These are phyloP conservation scores for Diplosphaera chodatii DNA, from an alignment of 139 green algal species.

Conservation along the genomic window DNA sequence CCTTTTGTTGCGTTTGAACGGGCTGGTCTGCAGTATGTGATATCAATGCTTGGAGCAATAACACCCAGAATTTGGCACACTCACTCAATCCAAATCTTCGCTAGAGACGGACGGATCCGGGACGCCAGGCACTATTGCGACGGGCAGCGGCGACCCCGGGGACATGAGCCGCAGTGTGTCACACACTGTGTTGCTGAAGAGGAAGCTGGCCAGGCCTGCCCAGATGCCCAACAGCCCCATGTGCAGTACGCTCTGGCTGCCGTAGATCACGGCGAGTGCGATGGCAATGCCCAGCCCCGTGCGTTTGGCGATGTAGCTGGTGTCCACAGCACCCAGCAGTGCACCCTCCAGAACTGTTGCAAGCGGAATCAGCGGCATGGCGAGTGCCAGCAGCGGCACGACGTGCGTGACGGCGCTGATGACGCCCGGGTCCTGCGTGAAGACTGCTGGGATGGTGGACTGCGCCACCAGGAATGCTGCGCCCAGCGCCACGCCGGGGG, in stretches of 20 bases:
- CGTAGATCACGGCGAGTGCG: background rate
- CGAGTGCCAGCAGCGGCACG: background rate
- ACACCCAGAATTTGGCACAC: too few species aligned
- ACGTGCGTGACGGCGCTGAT: background rate
- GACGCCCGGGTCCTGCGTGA: constrained; percentile 35
- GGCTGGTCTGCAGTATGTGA: too few species aligned
- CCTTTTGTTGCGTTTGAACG: too few species aligned
- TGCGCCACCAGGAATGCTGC: constrained; percentile 19
- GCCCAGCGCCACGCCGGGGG: constrained; percentile 13
- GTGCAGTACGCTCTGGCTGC: background rate
- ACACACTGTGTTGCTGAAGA: background rate
- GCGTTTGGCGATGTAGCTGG: constrained; percentile 10
- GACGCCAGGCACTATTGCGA: background rate
- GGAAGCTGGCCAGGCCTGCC: background rate
- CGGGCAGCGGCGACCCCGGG: background rate
- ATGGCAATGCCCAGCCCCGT: constrained; percentile 2
- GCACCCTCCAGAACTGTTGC: constrained; percentile 16
- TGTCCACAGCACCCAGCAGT: constrained; percentile 14
- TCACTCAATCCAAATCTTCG: too few species aligned
- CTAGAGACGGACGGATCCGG: background rate
- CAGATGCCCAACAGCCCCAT: background rate
- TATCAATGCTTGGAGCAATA: too few species aligned
- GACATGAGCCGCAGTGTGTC: background rate
- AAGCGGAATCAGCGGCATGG: constrained; percentile 12
- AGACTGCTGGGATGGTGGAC: constrained; percentile 23